Conservation (phyloP, 768 basidiomycete species). For the Coprinopsis strossmayeri region DNA sequence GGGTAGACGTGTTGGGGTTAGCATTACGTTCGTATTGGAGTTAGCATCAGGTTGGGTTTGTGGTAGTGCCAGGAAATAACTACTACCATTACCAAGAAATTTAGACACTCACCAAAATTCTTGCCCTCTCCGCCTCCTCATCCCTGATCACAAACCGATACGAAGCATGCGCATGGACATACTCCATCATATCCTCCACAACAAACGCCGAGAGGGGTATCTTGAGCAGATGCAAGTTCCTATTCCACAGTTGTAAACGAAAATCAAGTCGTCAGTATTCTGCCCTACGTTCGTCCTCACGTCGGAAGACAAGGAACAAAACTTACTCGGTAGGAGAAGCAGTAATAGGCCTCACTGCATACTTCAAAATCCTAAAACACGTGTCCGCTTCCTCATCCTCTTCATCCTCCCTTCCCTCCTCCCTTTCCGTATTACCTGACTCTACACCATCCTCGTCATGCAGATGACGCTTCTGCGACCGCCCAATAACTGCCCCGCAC, state of each 20-base stretch:
- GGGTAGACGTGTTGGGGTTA: too few species aligned
- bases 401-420: too few species aligned
- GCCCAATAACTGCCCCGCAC: constrained; percentile 80
- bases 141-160: constrained; percentile 88
- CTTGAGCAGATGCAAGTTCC: constrained; percentile 38
- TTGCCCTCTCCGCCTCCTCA: constrained; percentile 76
- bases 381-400: constrained; percentile 20
- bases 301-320: constrained; percentile 1
- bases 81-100: too few species aligned
- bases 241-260: too few species aligned
- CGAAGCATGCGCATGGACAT: constrained; percentile 86
- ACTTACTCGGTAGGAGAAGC: constrained; percentile 52
- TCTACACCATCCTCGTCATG: too few species aligned
- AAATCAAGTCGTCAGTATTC: too few species aligned
- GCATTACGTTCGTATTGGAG: too few species aligned
- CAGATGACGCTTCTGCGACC: constrained; percentile 52
- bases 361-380: constrained; percentile 76
- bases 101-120: constrained; percentile 76
- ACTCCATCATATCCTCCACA: constrained; percentile 86
- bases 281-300: too few species aligned
- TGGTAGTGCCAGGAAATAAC: too few species aligned
- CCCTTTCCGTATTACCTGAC: too few species aligned
- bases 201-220: constrained; percentile 83
- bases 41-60: too few species aligned
- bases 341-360: constrained; percentile 70